Evolutionary conservation across 805 yeast genomes (phyloP).

Genomic region (Cyberlindnera xishuangbannaensis): DNA sequence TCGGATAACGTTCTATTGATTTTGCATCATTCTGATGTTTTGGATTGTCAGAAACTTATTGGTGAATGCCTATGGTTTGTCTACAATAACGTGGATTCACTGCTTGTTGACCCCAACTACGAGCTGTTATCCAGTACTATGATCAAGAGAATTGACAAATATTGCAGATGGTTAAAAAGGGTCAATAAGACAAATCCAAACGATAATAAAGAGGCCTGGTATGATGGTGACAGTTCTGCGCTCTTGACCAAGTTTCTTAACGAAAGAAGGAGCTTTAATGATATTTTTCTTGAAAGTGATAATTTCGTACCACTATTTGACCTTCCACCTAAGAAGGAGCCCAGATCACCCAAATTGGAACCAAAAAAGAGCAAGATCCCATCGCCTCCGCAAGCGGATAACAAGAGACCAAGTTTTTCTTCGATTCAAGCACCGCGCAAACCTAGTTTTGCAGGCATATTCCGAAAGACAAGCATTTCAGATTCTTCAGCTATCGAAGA

Average conservation of each 20-base stretch:
- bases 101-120: constrained; percentile 38
- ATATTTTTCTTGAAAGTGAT: constrained; percentile 33
- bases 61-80: constrained; percentile 63
- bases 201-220: constrained; percentile 23
- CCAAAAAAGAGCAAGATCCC: constrained; percentile 9
- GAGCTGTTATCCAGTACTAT: constrained; percentile 14
- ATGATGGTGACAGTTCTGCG: constrained; percentile 24
- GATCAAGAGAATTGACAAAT: constrained; percentile 25
- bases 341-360: constrained; percentile 15
- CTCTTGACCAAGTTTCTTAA: constrained; percentile 31
- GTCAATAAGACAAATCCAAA: constrained; percentile 16
- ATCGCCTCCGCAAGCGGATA: constrained; percentile 1
- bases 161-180: constrained; percentile 32
- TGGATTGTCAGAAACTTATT: constrained; percentile 49
- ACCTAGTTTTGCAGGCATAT: constrained; percentile 2
- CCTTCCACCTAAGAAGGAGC: constrained; percentile 15
- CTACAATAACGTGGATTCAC: constrained; percentile 54
- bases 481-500: constrained; percentile 23
- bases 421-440: constrained; percentile 1
- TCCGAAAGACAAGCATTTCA: constrained; percentile 5
- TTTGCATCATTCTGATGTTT: constrained; percentile 46
- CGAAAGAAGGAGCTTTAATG: constrained; percentile 34
- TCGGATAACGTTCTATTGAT: constrained; percentile 57
- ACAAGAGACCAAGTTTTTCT: constrained; percentile 9
- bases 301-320: constrained; percentile 34